Conservation (phyloP, 1,284 basidiomycete genomes). For the Leucoagaricus sp. region DNA sequence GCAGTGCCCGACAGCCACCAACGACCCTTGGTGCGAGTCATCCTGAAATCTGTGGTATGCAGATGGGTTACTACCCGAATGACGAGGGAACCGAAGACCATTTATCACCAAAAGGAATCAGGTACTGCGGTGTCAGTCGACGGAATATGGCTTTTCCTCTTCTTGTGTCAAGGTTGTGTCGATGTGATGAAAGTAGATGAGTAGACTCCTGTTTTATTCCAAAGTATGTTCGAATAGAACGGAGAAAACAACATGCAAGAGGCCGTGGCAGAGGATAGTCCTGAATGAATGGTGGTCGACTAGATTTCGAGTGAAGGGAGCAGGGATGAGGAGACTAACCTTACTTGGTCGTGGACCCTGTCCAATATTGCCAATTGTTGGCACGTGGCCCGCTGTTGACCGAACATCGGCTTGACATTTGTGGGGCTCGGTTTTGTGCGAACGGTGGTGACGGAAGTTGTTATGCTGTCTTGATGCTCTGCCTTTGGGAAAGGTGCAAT, state of each 20-base stretch:
- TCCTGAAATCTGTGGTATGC: neutral
- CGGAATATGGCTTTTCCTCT: neutral
- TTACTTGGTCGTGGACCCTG: neutral
- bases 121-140: neutral
- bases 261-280: no score
- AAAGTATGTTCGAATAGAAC: no score
- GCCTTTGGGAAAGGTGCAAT: no score
- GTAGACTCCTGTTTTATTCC: no score
- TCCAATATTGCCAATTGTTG: neutral
- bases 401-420: neutral
- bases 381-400: neutral
- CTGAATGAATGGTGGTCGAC: no score
- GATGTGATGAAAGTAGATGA: no score
- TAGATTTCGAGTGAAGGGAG: neutral
- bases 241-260: no score
- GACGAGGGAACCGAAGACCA: conserved; percentile 2
- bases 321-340: neutral
- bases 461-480: no score
- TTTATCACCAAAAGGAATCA: neutral
- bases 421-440: neutral
- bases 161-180: neutral
- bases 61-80: neutral
- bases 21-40: neutral
- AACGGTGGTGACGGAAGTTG: no score
- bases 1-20: neutral